These are phyloP conservation scores for Aspergillus glaucus DNA, from an alignment of 2,329 filamentous ascomycete species.

Conservation along the genomic window DNA sequence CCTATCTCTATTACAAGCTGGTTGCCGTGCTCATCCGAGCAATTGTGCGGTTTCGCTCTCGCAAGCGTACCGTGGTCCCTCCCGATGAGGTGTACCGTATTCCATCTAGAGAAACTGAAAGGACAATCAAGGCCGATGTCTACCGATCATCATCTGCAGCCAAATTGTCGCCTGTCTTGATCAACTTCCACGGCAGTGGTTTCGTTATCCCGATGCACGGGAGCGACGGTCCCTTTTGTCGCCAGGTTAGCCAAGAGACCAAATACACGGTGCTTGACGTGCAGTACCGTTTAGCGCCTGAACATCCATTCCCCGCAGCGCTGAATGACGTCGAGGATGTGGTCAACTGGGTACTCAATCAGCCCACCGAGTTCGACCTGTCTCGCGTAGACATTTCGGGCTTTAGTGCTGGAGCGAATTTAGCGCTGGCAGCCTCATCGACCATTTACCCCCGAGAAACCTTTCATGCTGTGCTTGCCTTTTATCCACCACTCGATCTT, in stretches of 20 bases:
- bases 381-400: conserved; percentile 31
- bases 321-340: conserved; percentile 37
- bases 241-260: conserved; percentile 17
- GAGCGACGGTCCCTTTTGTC: conserved; percentile 26
- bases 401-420: conserved; percentile 40
- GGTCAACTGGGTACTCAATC: conserved; percentile 30
- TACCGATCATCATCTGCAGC: conserved; percentile 15
- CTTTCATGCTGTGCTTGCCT: conserved; percentile 26
- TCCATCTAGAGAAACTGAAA: conserved; percentile 21
- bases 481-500: conserved; percentile 28
- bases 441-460: conserved; percentile 23
- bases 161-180: conserved; percentile 22
- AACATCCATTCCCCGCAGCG: conserved; percentile 35
- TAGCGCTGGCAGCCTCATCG: conserved; percentile 30
- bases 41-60: conserved; percentile 1
- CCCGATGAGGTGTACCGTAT: conserved; percentile 25
- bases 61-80: conserved; percentile 2
- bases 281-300: conserved; percentile 36
- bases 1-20: conserved; percentile 17
- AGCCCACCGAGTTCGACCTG: conserved; percentile 28
- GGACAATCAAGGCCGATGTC: conserved; percentile 27
- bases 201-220: conserved; percentile 29
- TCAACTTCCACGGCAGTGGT: conserved; percentile 32
- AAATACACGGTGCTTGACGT: conserved; percentile 32
- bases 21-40: conserved; percentile 13